A percentile compares a stretch with the other conserved stretches of the same genome.
Conservation (phyloP, 176 grass and related monocot species). For the Triticum urartu region DNA sequence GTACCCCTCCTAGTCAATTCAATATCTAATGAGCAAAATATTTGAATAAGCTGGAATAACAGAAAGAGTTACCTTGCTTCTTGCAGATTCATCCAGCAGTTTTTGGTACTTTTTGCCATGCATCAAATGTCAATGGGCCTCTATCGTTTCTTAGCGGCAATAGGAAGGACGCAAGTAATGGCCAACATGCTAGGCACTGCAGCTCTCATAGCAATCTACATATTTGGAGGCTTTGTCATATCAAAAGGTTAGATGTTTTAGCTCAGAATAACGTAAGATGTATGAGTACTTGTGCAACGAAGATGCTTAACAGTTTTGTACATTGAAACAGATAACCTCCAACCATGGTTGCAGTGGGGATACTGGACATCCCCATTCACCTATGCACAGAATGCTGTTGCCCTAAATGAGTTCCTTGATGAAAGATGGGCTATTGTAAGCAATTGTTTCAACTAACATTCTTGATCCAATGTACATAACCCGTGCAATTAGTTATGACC, state of each 20-base stretch:
- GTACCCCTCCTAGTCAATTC: conserved; percentile 39
- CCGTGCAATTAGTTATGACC: not conserved
- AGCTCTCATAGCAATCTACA: conserved; percentile 65
- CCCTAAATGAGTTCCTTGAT: conserved; percentile 73
- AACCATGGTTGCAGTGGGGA: conserved; percentile 69
- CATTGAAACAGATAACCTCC: conserved; percentile 49
- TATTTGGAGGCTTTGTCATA: conserved; percentile 87
- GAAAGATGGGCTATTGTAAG: conserved; percentile 86
- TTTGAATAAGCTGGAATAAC: conserved; percentile 7
- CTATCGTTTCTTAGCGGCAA: conserved; percentile 72
- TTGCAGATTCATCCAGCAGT: conserved; percentile 82
- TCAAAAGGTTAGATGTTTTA: conserved; percentile 67
- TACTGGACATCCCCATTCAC: conserved; percentile 71
- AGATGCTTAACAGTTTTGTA: conserved; percentile 34
- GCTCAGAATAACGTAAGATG: conserved; percentile 6
- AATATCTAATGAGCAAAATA: not conserved
- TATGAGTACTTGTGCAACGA: conserved; percentile 16
- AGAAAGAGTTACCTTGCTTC: conserved; percentile 12
- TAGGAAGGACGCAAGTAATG: conserved; percentile 92
- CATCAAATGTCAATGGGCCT: conserved; percentile 93
- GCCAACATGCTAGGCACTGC: conserved; percentile 64
- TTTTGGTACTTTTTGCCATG: conserved; percentile 66
- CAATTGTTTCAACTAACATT: conserved; percentile 25
- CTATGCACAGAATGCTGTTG: conserved; percentile 62
- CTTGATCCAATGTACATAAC: conserved; percentile 8